Conservation (phyloP, 1,284 basidiomycete genomes). For the Leccinum pachyderme region DNA sequence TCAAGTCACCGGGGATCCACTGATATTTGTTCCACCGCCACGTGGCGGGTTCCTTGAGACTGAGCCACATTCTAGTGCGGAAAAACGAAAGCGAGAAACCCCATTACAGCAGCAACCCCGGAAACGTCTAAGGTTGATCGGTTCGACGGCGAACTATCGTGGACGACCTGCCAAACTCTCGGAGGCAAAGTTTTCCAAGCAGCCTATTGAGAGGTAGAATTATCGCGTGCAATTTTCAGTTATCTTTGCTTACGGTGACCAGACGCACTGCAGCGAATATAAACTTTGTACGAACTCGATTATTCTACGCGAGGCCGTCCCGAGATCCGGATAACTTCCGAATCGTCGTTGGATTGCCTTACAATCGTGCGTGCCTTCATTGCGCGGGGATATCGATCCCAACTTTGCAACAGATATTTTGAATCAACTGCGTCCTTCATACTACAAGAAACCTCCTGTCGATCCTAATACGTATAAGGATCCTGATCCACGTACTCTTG, state of each 20-base stretch:
- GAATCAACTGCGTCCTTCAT: constrained; percentile 51
- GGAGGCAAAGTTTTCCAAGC: constrained; percentile 7
- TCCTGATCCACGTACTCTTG: constrained; percentile 44
- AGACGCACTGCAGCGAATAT: constrained; percentile 55
- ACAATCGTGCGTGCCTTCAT: constrained; percentile 49
- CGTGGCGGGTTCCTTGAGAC: constrained; percentile 12
- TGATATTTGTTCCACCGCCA: constrained; percentile 45
- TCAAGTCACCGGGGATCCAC: constrained; percentile 72
- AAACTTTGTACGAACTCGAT: constrained; percentile 49
- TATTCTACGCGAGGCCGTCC: constrained; percentile 69
- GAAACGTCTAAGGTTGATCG: constrained; percentile 24
- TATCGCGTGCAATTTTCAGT: not conserved
- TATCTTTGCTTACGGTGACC: constrained; percentile 20
- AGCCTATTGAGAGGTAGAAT: constrained; percentile 24
- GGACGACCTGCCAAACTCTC: constrained; percentile 6
- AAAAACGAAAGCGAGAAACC: constrained; percentile 29
- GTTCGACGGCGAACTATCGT: not conserved
- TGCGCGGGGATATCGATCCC: not conserved
- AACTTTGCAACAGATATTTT: constrained; percentile 51
- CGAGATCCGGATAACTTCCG: constrained; percentile 43
- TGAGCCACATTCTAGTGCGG: constrained; percentile 1
- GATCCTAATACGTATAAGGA: constrained; percentile 34
- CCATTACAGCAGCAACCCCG: constrained; percentile 19
- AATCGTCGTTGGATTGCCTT: constrained; percentile 65
- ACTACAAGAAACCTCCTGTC: constrained; percentile 29